These are phyloP conservation scores for Pythium utonaiense DNA, from an alignment of 352 stramenopile species.

Conservation along the genomic window DNA sequence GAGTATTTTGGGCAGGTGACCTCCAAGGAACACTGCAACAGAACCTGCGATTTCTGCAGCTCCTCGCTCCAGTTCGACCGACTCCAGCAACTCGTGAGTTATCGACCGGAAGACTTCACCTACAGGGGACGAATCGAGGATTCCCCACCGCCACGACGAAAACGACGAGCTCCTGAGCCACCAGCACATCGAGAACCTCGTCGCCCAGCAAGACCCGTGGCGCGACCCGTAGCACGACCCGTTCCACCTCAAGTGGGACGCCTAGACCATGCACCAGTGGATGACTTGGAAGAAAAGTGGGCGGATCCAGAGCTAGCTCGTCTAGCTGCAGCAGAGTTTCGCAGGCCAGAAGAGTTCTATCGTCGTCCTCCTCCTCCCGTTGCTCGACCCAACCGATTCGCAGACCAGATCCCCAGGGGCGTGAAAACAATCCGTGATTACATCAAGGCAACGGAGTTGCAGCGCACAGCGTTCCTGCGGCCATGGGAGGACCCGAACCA, in stretches of 20 bases:
- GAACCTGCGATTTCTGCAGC: constrained; percentile 50
- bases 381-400: background rate
- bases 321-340: background rate
- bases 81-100: constrained; percentile 1
- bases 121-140: background rate
- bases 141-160: background rate
- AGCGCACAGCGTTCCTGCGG: background rate
- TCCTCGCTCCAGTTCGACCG: constrained; percentile 30
- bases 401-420: background rate
- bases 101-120: constrained; percentile 11
- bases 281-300: background rate
- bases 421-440: constrained; percentile 13
- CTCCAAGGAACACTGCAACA: constrained; percentile 30
- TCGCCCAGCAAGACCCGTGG: too few species aligned
- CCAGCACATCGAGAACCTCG: background rate
- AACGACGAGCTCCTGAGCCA: background rate
- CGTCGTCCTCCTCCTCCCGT: background rate
- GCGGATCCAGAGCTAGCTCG: background rate
- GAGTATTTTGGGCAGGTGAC: constrained; percentile 46
- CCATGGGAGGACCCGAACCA: constrained; percentile 6
- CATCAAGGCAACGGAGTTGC: constrained; percentile 7
- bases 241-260: too few species aligned
- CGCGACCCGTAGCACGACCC: too few species aligned
- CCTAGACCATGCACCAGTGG: background rate
- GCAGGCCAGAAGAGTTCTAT: too few species aligned